These are phyloP conservation scores for Prototheca stagnorum DNA, from an alignment of 163 green algal genomes.

Conservation along the genomic window DNA sequence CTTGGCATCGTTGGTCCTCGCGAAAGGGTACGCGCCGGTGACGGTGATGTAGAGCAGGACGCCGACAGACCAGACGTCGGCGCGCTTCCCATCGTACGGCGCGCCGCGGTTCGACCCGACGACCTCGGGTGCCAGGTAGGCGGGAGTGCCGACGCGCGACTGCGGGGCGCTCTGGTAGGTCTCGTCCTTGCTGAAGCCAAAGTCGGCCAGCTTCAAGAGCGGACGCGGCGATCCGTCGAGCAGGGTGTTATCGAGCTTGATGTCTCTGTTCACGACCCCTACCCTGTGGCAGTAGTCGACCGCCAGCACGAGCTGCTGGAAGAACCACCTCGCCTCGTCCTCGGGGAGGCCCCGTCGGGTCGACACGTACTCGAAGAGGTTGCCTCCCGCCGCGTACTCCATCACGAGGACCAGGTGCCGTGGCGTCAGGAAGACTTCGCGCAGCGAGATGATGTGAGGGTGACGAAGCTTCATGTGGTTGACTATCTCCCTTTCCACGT, in stretches of 20 bases:
- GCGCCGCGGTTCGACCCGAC: conserved; percentile 4
- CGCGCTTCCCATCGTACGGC: conserved; percentile 40
- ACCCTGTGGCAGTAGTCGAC: conserved; percentile 31
- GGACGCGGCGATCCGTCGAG: conserved; percentile 11
- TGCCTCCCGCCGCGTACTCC: conserved; percentile 32
- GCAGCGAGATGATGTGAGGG: conserved; percentile 21
- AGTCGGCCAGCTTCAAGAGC: conserved; percentile 20
- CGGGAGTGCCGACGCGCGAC: conserved; percentile 49
- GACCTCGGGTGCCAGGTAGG: conserved; percentile 71
- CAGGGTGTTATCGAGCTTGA: conserved; percentile 42
- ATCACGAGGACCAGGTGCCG: conserved; percentile 44
- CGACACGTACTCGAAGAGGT: conserved; percentile 5
- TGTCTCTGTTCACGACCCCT: conserved; percentile 20
- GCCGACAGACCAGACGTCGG: conserved; percentile 42
- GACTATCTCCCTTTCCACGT: conserved; percentile 22
- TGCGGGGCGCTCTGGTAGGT: conserved; percentile 12
- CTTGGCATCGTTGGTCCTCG: conserved; percentile 5
- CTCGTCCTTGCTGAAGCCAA: conserved; percentile 28
- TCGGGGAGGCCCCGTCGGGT: conserved; percentile 9
- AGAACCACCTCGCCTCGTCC: conserved; percentile 23
- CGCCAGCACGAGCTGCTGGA: conserved; percentile 32
- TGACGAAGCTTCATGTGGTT: conserved; percentile 22
- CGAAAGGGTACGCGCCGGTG: conserved; percentile 30
- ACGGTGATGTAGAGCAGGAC: conserved; percentile 44
- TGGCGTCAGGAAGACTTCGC: conserved; percentile 35